Evolutionary conservation across 371 early-diverging fungal species (phyloP), one percentile per base, ranked within the genome.

Genomic region (Actinomucor elegans): DNA sequence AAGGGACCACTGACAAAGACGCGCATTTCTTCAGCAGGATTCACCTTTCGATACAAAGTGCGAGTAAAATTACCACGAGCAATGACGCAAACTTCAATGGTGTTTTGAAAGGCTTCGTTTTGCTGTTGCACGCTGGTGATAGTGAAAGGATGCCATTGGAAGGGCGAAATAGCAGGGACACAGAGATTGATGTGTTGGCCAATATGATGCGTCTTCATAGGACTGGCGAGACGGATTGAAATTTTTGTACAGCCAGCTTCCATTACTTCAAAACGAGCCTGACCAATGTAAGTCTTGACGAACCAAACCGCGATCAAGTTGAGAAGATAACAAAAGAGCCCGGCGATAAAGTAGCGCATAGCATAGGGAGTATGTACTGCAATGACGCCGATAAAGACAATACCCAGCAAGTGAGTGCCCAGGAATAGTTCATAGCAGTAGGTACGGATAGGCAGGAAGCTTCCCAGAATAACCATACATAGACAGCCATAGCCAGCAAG

Each of bases 141-240:
- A 7, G 84, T 84, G 34, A 84, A 84, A 0, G 84, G 84, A 44
- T 84, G 84, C 84, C 84, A 84, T 48, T 84, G 69, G 36, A 80
- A 73, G 12, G 62, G 37, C 0, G 84, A 84, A 5, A 84, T 62
- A 20, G 67, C 57, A 9, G 84, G 84, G 0, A 84, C 70, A 43
- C 75, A 77, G n/a, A 84, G 52, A 31, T 74, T 77, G 5, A 84
- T 59, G 48, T 79, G 71, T 27, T 84, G 82, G 5, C 84, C 84
- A n/a, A 81, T 71, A 3, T 41, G 24, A 60, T 79, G 78, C 0
- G 34, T 21, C 12, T 45, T 41, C 20, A 80, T 55, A 5, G 73
- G 69, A 24, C 69, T 78, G 4, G 70, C 36, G 5, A 69, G 48
- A 14, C 75, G 72, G 35, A 84, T 61, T 0, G 71, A 60, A 7